Percentiles rank a stretch among this genome's conserved stretches.
Evolutionary conservation across 768 basidiomycete genomes (phyloP).

Genomic region (Tulasnella sp.): DNA sequence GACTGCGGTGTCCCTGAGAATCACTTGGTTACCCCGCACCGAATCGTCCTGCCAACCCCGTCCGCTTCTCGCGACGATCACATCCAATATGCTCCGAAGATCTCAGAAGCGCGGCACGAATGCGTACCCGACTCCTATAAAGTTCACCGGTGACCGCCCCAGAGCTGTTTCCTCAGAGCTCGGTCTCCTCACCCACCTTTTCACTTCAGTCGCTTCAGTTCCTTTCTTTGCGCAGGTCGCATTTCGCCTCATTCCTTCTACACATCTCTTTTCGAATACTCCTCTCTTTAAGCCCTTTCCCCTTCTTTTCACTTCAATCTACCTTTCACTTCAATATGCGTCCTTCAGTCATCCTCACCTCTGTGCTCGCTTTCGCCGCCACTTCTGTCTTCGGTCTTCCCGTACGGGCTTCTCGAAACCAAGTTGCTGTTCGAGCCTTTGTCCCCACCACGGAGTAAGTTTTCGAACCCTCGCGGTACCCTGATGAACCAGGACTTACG

Average conservation of each 20-base stretch:
- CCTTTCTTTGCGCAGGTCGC: constrained; percentile 21
- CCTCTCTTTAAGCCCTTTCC: neutral
- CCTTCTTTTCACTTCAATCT: neutral
- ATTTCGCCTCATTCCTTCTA: neutral
- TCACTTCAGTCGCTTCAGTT: constrained; percentile 3
- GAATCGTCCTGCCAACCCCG: neutral
- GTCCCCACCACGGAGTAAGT: neutral
- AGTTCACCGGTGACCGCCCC: neutral
- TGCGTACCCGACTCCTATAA: neutral
- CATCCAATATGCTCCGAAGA: neutral
- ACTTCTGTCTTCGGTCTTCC: neutral
- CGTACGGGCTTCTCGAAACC: neutral
- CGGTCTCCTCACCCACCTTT: neutral
- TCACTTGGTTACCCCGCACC: neutral
- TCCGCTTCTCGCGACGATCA: neutral
- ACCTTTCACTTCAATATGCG: constrained; percentile 2
- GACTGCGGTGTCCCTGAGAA: neutral
- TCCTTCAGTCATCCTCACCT: neutral
- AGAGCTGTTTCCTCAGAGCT: neutral
- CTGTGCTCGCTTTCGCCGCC: constrained; percentile 3
- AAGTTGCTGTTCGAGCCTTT: neutral
- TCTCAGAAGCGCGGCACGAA: neutral
- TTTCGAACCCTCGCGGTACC: neutral
- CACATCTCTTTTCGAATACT: neutral
- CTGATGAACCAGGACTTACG: neutral